Conservation (phyloP, 1,284 basidiomycete species). For the Hemileia vastatrix region DNA sequence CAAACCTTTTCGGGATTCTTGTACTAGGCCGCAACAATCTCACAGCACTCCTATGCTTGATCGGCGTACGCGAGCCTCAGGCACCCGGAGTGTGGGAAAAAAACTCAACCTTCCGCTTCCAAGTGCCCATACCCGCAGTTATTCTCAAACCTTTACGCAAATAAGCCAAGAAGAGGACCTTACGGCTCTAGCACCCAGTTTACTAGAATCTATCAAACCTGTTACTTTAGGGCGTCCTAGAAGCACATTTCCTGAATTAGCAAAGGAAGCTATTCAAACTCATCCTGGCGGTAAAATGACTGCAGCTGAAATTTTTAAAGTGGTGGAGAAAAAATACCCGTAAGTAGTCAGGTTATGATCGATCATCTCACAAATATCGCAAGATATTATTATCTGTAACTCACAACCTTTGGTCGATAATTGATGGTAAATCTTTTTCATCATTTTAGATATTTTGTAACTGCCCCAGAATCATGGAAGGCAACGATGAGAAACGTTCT, state of each 20-base stretch:
- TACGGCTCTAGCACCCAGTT: conserved; percentile 5
- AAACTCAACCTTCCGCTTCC: conserved; percentile 15
- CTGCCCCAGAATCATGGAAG: conserved; percentile 22
- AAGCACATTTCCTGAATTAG: conserved; percentile 19
- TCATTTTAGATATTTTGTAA: conserved; percentile 16
- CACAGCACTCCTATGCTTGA: neutral
- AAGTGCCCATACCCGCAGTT: conserved; percentile 5
- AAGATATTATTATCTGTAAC: neutral
- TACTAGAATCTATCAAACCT: conserved; percentile 18
- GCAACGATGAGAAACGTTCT: conserved; percentile 21
- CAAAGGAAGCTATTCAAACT: conserved; percentile 17
- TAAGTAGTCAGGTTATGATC: conserved; percentile 1
- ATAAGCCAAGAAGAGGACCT: conserved; percentile 4
- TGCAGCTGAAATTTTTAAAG: conserved; percentile 23
- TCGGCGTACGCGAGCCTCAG: conserved; percentile 12
- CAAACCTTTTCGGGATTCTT: too few relatives aligned
- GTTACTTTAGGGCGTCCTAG: conserved; percentile 5
- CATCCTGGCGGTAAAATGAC: conserved; percentile 19
- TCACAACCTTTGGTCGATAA: neutral
- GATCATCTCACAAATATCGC: neutral
- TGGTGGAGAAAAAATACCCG: conserved; percentile 24
- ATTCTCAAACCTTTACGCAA: neutral
- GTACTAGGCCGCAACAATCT: neutral
- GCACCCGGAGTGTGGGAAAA: conserved; percentile 4
- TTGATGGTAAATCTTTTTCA: neutral